These are phyloP conservation scores for Kickxella alabastrina DNA, from an alignment of 192 early-diverging fungal genomes.

Conservation along the genomic window DNA sequence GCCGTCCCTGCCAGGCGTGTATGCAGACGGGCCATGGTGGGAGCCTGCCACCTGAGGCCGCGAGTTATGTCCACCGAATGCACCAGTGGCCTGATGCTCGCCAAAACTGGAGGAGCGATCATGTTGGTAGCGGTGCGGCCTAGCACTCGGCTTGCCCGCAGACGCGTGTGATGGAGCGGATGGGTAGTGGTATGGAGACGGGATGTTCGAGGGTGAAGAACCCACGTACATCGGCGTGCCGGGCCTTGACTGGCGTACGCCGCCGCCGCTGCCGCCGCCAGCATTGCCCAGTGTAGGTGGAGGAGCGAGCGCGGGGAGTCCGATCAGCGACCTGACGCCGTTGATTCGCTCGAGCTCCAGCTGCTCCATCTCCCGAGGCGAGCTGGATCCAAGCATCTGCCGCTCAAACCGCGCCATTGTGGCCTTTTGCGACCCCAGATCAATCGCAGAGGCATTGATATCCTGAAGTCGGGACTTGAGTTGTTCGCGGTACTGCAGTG, in stretches of 20 bases:
- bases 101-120: conserved; percentile 29
- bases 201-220: conserved; percentile 26
- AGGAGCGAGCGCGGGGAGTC: conserved; percentile 36
- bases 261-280: too few relatives aligned
- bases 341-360: conserved; percentile 48
- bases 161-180: neutral
- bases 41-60: neutral
- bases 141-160: neutral
- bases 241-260: conserved; percentile 42
- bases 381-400: conserved; percentile 36
- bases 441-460: conserved; percentile 29
- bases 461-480: conserved; percentile 19
- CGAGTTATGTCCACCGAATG: too few relatives aligned
- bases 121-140: conserved; percentile 14
- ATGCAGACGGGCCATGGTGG: neutral
- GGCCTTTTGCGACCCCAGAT: conserved; percentile 35
- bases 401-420: conserved; percentile 42
- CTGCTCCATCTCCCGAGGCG: conserved; percentile 38
- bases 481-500: conserved; percentile 34
- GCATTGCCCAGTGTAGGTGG: conserved; percentile 5
- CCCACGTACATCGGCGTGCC: conserved; percentile 37
- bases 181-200: conserved; percentile 16
- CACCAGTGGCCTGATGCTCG: neutral
- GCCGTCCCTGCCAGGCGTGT: conserved; percentile 3
- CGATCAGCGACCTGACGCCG: conserved; percentile 44